A percentile compares a stretch with the other conserved stretches of the same genome.
phyloP scores from a whole-genome alignment of 768 basidiomycete genomes.

The Bullera alba region DNA sequence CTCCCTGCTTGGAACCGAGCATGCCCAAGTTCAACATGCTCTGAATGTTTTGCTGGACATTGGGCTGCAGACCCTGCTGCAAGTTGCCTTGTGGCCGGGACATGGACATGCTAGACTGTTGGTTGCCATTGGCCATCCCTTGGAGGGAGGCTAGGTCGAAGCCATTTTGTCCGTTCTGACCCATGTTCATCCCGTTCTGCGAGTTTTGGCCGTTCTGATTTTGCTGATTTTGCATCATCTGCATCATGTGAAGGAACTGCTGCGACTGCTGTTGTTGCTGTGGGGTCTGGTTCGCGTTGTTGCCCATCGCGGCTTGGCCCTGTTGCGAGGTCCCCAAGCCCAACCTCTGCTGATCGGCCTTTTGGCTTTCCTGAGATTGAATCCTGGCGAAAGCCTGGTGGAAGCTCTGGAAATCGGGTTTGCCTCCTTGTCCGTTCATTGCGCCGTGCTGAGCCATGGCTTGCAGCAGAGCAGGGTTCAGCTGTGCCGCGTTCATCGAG shows the following conservation, averaged over 20 bases:
- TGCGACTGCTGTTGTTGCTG: constrained; percentile 7
- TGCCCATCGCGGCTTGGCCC: constrained; percentile 6
- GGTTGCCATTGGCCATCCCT: not conserved
- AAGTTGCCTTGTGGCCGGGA: no score
- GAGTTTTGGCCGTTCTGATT: not conserved
- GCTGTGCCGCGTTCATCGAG: constrained; percentile 11
- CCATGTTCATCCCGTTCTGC: not conserved
- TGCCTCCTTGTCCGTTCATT: not conserved
- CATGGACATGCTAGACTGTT: no score
- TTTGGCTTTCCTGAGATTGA: constrained; percentile 9
- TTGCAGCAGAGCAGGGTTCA: constrained; percentile 18
- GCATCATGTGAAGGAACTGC: constrained; percentile 9
- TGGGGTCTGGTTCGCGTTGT: constrained; percentile 2
- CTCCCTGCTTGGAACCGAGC: no score
- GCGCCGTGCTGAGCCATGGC: not conserved
- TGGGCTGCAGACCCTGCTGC: not conserved
- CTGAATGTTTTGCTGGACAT: not conserved
- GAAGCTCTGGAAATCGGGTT: not conserved
- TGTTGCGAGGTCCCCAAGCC: constrained; percentile 1
- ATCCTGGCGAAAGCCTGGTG: constrained; percentile 10
- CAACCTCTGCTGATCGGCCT: constrained; percentile 3
- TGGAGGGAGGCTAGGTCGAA: no score
- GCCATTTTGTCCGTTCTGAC: not conserved
- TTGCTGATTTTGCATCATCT: not conserved
- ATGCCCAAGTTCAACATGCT: no score